Percentiles rank a stretch among this genome's conserved stretches.
These are phyloP conservation scores for Russula dissimulans DNA, from an alignment of 768 basidiomycete genomes.

Conservation along the genomic window DNA sequence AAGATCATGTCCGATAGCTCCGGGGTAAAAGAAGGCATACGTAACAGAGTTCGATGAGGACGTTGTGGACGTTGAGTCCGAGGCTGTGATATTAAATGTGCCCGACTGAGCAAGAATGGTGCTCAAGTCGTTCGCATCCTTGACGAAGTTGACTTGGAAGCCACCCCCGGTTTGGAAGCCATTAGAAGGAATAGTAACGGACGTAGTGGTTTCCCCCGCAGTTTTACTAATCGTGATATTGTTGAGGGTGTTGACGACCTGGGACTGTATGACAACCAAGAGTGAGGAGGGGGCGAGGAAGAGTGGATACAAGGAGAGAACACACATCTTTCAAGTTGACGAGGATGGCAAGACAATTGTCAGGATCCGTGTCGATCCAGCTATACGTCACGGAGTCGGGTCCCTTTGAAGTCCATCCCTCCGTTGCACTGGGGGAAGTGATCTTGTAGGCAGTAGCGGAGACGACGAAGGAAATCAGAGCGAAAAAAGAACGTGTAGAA, in stretches of 20 bases:
- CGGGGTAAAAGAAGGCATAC: not conserved
- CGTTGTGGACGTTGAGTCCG: constrained; percentile 7
- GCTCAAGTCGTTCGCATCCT: constrained; percentile 35
- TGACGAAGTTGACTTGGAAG: constrained; percentile 69
- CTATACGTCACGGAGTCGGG: constrained; percentile 51
- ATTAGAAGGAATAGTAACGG: constrained; percentile 44
- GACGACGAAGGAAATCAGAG: constrained; percentile 41
- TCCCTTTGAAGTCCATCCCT: constrained; percentile 49
- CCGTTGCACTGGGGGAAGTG: constrained; percentile 31
- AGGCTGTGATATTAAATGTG: constrained; percentile 42
- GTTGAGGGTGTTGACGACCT: constrained; percentile 49
- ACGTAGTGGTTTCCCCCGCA: too few species aligned
- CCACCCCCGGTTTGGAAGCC: constrained; percentile 55
- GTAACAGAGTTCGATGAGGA: not conserved
- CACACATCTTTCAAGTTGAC: constrained; percentile 60
- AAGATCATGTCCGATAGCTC: not conserved
- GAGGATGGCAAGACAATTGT: constrained; percentile 53
- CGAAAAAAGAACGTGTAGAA: constrained; percentile 23
- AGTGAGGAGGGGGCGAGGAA: not conserved
- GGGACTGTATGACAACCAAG: constrained; percentile 14
- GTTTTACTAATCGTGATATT: constrained; percentile 35
- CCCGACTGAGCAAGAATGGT: constrained; percentile 64
- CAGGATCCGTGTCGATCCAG: constrained; percentile 54
- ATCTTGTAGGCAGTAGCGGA: constrained; percentile 49
- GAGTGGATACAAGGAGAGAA: not conserved